phyloP scores from a whole-genome alignment of 768 basidiomycete species.

The Lentinula detonsa region DNA sequence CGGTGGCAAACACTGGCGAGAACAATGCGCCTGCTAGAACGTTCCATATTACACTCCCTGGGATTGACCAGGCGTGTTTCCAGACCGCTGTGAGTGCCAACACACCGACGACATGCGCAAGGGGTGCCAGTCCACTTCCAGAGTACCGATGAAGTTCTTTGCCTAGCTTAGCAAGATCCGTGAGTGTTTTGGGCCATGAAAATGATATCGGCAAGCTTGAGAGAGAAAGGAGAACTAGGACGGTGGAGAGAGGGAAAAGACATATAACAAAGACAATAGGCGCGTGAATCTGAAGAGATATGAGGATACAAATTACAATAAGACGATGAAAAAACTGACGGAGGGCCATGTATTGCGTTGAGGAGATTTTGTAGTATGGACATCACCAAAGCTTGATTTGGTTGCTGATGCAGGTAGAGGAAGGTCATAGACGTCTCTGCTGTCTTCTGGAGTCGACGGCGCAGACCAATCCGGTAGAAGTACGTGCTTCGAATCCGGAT shows the following conservation, averaged over 20 bases:
- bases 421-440: conserved; percentile 40
- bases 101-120: conserved; percentile 76
- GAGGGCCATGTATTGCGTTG: conserved; percentile 18
- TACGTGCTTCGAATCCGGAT: conserved; percentile 34
- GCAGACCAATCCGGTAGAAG: conserved; percentile 30
- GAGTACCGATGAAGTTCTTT: conserved; percentile 76
- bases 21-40: conserved; percentile 22
- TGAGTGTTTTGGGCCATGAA: conserved; percentile 76
- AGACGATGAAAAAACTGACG: conserved; percentile 12
- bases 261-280: conserved; percentile 61
- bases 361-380: conserved; percentile 31
- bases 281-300: conserved; percentile 25
- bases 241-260: conserved; percentile 64
- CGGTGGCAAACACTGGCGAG: conserved; percentile 65
- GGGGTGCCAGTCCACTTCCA: conserved; percentile 56
- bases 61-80: conserved; percentile 98
- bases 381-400: conserved; percentile 36
- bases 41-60: conserved; percentile 90
- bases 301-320: conserved; percentile 23
- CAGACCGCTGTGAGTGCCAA: conserved; percentile 82
- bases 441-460: conserved; percentile 38
- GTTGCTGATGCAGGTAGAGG: conserved; percentile 50
- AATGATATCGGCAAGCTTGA: conserved; percentile 65
- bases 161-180: conserved; percentile 73
- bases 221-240: conserved; percentile 36